Base-by-base conservation (phyloP, 441 rosid species). In the Gossypium schwendimanii region DNA sequence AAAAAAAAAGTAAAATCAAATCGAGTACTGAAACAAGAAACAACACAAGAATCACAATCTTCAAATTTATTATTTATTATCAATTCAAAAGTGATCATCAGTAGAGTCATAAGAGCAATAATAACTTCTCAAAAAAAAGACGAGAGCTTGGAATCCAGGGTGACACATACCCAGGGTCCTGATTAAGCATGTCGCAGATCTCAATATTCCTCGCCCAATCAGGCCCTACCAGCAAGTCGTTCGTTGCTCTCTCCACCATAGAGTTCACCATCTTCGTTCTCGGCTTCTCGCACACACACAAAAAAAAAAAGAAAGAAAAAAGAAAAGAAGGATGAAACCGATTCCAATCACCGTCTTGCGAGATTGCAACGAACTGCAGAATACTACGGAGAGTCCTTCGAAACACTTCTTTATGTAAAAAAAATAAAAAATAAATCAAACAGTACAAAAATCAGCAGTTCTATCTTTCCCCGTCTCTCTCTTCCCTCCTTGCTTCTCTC, bases 141-240 rank as follows among this genome's bases (percentile, higher is more conserved):
- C 18, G 10, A 9, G 11, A 44, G 61, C 72, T 49, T 10, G 45
- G 57, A 69, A 77, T 74, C 59, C 26, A 31, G 72, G 41, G 69
- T 20, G 24, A 70, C 4, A 76, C 83, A 33, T 88, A 95, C 99
- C 88, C 89, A 26, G 97, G 99, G 81, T 95, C 98, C 75, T 83
- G 93, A 80, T 91, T 95, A 82, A 94, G 93, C 86, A 91, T 82
- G 68, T 95, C 98, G 80, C 98, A 95, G 96, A 95, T 95, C 99
- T 95, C 99, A 76, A 95, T 91, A 81, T 95, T 95, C 96, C 89
- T 91, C 57, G 99, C 97, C 99, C 99, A 95, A 81, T 95, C 99
- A 18, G 99, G 98, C 9, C 99, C 99, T 88, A 93, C 91, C 84
- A 95, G 83, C 98, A 91, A 83, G 83, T 91, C 97, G 85, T 92